Conservation (phyloP, 768 basidiomycete species). For the Pisolithus microcarpus region DNA sequence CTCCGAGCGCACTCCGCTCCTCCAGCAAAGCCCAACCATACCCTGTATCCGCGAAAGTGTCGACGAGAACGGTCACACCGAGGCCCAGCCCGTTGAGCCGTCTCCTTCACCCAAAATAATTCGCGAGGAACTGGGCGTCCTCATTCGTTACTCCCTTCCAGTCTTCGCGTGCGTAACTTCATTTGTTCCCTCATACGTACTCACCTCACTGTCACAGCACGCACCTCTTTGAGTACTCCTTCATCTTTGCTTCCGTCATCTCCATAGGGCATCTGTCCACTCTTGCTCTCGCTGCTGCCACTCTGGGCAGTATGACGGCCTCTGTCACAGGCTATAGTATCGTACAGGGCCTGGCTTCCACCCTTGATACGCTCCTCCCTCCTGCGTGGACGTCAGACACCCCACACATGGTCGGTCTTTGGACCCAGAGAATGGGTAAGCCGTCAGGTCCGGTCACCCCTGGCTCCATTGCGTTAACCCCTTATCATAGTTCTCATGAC, state of each 20-base stretch:
- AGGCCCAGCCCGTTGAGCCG: conserved; percentile 10
- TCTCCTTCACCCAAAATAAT: conserved; percentile 29
- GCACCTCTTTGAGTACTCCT: conserved; percentile 77
- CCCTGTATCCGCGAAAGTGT: conserved; percentile 50
- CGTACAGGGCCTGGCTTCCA: conserved; percentile 72
- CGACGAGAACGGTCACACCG: conserved; percentile 17
- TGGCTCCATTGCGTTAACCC: conserved; percentile 5
- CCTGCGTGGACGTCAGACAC: conserved; percentile 89
- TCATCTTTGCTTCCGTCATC: conserved; percentile 77
- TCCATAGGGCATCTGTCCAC: conserved; percentile 90
- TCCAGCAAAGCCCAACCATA: conserved; percentile 39
- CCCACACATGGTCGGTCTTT: conserved; percentile 80
- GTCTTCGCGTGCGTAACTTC: conserved; percentile 53
- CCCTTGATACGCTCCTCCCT: conserved; percentile 90
- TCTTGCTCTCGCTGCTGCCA: conserved; percentile 78
- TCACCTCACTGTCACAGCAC: conserved; percentile 38
- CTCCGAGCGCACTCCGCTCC: conserved; percentile 53
- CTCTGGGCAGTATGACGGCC: conserved; percentile 67
- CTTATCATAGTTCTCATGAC: conserved; percentile 50
- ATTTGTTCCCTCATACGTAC: not conserved
- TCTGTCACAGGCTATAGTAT: conserved; percentile 54
- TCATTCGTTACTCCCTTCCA: conserved; percentile 60
- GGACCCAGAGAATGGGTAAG: conserved; percentile 84
- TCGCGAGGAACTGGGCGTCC: conserved; percentile 53
- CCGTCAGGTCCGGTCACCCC: conserved; percentile 5